Conservation (phyloP, 2,329 filamentous ascomycete species). For the Monosporascus sp. region DNA sequence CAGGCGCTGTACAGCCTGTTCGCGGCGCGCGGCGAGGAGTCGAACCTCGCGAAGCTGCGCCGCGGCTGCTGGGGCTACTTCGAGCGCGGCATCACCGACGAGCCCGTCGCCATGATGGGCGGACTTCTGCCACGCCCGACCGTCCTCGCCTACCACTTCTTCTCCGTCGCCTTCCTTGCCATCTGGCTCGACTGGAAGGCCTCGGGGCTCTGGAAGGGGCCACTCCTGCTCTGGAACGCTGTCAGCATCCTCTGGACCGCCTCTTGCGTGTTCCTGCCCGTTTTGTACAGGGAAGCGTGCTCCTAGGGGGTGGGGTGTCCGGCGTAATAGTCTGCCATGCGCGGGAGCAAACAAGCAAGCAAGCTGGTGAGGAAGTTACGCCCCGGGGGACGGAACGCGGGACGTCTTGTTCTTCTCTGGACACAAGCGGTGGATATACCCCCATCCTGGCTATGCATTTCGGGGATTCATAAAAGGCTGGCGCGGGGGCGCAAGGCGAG, state of each 20-base stretch:
- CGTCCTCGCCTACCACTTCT: slow-evolving; percentile 88
- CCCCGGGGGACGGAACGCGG: too few species aligned
- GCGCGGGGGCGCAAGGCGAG: too few species aligned
- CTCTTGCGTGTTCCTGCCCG: slow-evolving; percentile 75
- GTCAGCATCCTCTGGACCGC: slow-evolving; percentile 74
- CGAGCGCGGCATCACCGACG: slow-evolving; percentile 66
- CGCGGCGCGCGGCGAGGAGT: slow-evolving; percentile 63
- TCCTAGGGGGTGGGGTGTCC: slow-evolving; percentile 5
- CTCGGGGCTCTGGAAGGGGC: slow-evolving; percentile 52
- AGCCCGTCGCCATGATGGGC: slow-evolving; percentile 74
- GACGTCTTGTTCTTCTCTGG: too few species aligned
- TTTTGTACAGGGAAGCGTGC: slow-evolving; percentile 63
- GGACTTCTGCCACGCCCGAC: slow-evolving; percentile 74
- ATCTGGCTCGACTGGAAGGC: slow-evolving; percentile 63
- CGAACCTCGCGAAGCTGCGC: slow-evolving; percentile 73
- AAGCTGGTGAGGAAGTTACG: too few species aligned
- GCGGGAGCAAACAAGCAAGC: background rate
- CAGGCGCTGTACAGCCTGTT: slow-evolving; percentile 90
- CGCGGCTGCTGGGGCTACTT: slow-evolving; percentile 93
- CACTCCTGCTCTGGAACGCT: slow-evolving; percentile 60
- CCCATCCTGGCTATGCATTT: too few species aligned
- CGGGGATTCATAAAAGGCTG: too few species aligned
- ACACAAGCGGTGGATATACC: too few species aligned
- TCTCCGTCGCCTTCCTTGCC: slow-evolving; percentile 81
- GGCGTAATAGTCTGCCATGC: background rate